Evolutionary conservation across 2,329 filamentous ascomycete genomes (phyloP).

Genomic region (Colletotrichum incanum): DNA sequence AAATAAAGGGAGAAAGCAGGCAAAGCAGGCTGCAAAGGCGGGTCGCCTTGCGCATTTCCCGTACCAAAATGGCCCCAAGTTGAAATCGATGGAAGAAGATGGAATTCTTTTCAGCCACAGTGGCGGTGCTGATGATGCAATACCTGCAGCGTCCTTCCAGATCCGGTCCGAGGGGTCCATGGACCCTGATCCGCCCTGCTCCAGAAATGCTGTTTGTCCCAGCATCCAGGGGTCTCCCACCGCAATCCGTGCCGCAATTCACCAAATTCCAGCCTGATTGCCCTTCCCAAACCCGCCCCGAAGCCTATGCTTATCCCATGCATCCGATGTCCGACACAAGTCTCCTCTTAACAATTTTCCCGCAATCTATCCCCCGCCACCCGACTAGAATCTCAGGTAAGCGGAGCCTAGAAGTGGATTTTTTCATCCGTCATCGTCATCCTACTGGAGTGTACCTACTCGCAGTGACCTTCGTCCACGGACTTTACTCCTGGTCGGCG

Average conservation of each 20-base stretch:
- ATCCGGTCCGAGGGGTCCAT: slow-evolving; percentile 31
- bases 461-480: background rate
- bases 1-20: slow-evolving; percentile 42
- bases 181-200: slow-evolving; percentile 34
- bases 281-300: slow-evolving; percentile 14
- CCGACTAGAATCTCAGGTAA: slow-evolving; percentile 23
- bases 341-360: slow-evolving; percentile 36
- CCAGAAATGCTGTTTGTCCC: slow-evolving; percentile 6
- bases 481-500: slow-evolving; percentile 11
- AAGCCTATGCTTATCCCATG: slow-evolving; percentile 26
- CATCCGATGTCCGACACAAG: background rate
- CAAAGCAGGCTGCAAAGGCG: slow-evolving; percentile 40
- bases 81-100: slow-evolving; percentile 44
- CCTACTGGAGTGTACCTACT: background rate
- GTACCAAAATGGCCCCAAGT: slow-evolving; percentile 36
- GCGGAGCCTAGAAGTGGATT: slow-evolving; percentile 23
- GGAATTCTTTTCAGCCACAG: slow-evolving; percentile 45
- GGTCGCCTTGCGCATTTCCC: slow-evolving; percentile 42
- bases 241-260: background rate
- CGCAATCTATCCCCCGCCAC: slow-evolving; percentile 19
- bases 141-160: slow-evolving; percentile 27
- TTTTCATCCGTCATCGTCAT: slow-evolving; percentile 37
- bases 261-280: slow-evolving; percentile 15
- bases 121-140: slow-evolving; percentile 45
- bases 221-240: slow-evolving; percentile 13